Conservation (phyloP, 2,329 filamentous ascomycete species). For the Trichoderma guizhouense region DNA sequence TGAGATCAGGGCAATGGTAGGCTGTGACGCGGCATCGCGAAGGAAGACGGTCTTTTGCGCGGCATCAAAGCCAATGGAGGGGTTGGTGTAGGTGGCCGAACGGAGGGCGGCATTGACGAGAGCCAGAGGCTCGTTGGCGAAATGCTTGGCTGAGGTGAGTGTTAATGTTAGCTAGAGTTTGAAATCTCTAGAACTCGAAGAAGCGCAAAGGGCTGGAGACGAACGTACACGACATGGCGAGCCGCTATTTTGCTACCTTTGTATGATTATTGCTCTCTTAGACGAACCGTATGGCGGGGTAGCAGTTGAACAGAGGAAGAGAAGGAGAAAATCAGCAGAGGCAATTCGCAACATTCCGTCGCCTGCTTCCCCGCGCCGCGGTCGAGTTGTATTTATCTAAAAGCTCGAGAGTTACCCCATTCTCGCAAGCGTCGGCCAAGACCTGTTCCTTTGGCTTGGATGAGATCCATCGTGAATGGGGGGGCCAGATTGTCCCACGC, state of each 20-base stretch:
- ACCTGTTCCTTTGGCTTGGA: background rate
- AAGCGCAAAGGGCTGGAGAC: background rate
- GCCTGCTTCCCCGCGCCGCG: background rate
- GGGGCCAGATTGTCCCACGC: background rate
- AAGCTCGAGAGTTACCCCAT: conserved; percentile 10
- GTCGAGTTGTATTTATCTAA: background rate
- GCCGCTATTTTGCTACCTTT: background rate
- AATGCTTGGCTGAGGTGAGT: conserved; percentile 23
- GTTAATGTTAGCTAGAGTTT: background rate
- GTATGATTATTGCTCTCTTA: background rate
- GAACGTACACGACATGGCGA: conserved; percentile 9
- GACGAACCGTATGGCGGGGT: background rate
- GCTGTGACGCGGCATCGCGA: conserved; percentile 20
- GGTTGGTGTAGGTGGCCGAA: conserved; percentile 28
- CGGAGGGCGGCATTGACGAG: conserved; percentile 26
- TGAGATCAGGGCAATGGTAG: conserved; percentile 34
- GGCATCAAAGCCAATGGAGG: conserved; percentile 27
- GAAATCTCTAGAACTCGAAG: too few species aligned
- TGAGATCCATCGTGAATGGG: conserved; percentile 9
- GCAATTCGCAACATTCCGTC: background rate
- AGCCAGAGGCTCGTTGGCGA: conserved; percentile 23
- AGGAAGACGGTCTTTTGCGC: conserved; percentile 29
- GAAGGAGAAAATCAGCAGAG: background rate
- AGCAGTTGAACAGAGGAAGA: background rate
- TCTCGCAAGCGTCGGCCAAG: background rate